Base-by-base conservation (phyloP, 495 filamentous ascomycete species). In the Bacidia gigantensis region DNA sequence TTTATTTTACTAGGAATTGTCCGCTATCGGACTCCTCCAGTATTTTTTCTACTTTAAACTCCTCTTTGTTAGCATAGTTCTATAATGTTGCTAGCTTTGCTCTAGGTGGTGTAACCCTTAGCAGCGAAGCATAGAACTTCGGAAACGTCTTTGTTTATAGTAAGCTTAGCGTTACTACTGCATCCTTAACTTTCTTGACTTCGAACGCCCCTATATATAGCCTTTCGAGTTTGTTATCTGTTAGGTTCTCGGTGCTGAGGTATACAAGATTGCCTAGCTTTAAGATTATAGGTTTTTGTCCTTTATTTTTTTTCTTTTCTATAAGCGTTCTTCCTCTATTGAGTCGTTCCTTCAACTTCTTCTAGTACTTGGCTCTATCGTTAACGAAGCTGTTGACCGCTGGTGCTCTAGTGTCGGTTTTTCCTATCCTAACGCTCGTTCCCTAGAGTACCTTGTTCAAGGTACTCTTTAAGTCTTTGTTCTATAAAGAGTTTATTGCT, bases 41-140 rank as follows among this genome's bases (percentile, higher is more conserved):
- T 35, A 35, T 35, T 35, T 35, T 35, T 14, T 35, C 29, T 35
- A 35, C 14, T 35, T 35, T 14, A 5, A 7, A 35, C 14, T 35
- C 21, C 5, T 44, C 41, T 44, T 44, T 44, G 5, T 7, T 44
- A 7, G 21, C 45, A 51, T 52, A 53, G 53, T 32, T 35, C 38
- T 43, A 49, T 46, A n/a, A n/a, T 11, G 20, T 46, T 18, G 10
- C 10, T 20, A 20, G 43, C 43, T 21, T 46, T 46, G 1, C 14
- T 14, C n/a, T n/a, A 3, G 17, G 11, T 46, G 24, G 24, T 46
- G 25, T 9, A 14, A n/a, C 18, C 24, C 24, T 46, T 35, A 46
- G 12, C 1, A 46, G 5, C 7, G 18, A 46, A 46, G 24, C 12
- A 12, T 46, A 46, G 14, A 21, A 2, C 1, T 9, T 25, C n/a